Evolutionary conservation across 2,329 filamentous ascomycete species (phyloP).

Genomic region (Cercospora citrullina): DNA sequence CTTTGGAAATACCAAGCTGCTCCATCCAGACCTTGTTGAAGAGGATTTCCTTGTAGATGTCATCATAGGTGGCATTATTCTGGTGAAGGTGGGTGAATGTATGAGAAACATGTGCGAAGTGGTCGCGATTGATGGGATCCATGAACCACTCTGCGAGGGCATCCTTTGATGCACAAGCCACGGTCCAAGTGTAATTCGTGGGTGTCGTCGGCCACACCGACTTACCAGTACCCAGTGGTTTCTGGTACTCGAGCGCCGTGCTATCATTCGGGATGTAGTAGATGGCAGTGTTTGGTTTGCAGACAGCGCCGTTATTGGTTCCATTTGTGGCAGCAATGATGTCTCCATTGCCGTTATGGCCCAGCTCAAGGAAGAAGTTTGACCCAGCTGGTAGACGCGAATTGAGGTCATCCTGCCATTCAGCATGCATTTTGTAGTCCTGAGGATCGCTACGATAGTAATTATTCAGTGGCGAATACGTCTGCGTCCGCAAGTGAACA

Average conservation of each 20-base stretch:
- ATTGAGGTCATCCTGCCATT: constrained; percentile 11
- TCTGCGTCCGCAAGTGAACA: constrained; percentile 13
- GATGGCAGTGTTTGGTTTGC: constrained; percentile 14
- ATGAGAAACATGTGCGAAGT: constrained; percentile 14
- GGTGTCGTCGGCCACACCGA: constrained; percentile 12
- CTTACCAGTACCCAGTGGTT: constrained; percentile 6
- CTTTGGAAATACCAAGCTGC: neutral
- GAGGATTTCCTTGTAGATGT: constrained; percentile 13
- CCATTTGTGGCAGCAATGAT: constrained; percentile 11
- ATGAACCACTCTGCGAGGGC: constrained; percentile 11
- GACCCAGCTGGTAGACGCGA: constrained; percentile 9
- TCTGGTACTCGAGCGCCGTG: constrained; percentile 12
- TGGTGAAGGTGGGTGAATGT: constrained; percentile 14
- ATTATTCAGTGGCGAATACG: constrained; percentile 8
- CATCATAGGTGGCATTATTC: constrained; percentile 15
- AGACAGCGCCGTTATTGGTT: constrained; percentile 2
- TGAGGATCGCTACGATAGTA: constrained; percentile 11
- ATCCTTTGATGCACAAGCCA: constrained; percentile 8
- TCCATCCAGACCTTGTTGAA: constrained; percentile 14
- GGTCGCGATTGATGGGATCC: constrained; percentile 8
- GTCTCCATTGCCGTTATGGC: constrained; percentile 17
- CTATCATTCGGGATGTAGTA: constrained; percentile 8
- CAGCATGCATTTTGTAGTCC: constrained; percentile 13
- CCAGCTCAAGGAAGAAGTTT: constrained; percentile 12
- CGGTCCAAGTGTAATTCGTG: constrained; percentile 6